Evolutionary conservation across 768 basidiomycete species (phyloP).

Genomic region (Holtermannia corniformis): DNA sequence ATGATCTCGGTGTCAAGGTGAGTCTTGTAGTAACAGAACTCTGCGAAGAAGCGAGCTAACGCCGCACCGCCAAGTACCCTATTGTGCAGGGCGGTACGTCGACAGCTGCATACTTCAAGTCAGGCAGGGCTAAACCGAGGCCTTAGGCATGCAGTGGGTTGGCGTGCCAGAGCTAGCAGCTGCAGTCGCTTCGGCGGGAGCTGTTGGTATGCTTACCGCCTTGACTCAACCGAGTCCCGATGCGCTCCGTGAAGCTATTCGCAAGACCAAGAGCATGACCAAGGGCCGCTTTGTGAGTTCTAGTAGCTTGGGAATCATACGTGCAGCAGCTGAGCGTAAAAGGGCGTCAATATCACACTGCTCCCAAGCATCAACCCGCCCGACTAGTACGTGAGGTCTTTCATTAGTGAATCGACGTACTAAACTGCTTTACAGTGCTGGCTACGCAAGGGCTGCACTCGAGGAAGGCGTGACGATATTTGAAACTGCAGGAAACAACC

Average conservation of each 20-base stretch:
- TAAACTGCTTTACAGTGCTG: constrained; percentile 9
- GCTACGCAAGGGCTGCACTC: constrained; percentile 51
- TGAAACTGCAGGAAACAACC: constrained; percentile 88
- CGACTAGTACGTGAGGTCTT: constrained; percentile 56
- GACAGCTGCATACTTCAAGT: background rate
- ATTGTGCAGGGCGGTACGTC: constrained; percentile 29
- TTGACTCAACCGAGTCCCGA: constrained; percentile 79
- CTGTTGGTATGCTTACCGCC: constrained; percentile 67
- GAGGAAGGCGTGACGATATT: constrained; percentile 82
- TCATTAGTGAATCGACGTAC: background rate
- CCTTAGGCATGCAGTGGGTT: constrained; percentile 49
- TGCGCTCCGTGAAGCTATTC: constrained; percentile 67
- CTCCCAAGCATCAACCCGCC: constrained; percentile 83
- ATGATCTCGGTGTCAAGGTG: constrained; percentile 24
- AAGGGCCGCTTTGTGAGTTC: constrained; percentile 26
- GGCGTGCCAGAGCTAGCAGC: constrained; percentile 51
- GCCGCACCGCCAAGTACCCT: constrained; percentile 11
- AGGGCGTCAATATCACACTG: constrained; percentile 72
- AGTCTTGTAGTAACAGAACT: no score
- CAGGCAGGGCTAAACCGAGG: background rate
- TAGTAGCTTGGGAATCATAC: background rate
- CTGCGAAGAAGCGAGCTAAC: no score
- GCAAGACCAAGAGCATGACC: constrained; percentile 54
- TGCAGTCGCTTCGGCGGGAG: constrained; percentile 28
- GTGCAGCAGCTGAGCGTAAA: constrained; percentile 52